Conservation (phyloP, 805 yeast genomes). For the Wickerhamiella azymoides region DNA sequence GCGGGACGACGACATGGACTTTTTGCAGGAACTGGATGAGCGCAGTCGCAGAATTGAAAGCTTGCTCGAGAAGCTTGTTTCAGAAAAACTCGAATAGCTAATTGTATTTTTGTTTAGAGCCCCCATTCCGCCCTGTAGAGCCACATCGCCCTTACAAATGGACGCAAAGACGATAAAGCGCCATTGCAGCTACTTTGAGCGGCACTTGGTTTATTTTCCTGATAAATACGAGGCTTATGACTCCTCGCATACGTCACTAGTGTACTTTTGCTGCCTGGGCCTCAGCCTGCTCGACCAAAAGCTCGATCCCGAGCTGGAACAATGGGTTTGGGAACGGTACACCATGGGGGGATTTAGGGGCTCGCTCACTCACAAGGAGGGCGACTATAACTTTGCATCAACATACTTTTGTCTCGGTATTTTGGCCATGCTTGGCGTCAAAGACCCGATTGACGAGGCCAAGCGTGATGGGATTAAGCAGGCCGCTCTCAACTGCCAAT, state of each 20-base stretch:
- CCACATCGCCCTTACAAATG: not conserved
- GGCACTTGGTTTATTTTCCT: conserved; percentile 16
- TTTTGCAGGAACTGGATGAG: conserved; percentile 7
- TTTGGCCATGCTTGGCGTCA: conserved; percentile 38
- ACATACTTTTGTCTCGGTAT: conserved; percentile 62
- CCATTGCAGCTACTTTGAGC: conserved; percentile 11
- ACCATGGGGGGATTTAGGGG: conserved; percentile 43
- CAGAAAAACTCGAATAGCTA: not conserved
- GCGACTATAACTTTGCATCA: conserved; percentile 53
- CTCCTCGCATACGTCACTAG: conserved; percentile 15
- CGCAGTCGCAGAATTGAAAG: conserved; percentile 7
- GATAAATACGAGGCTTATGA: conserved; percentile 12
- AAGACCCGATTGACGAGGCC: conserved; percentile 26
- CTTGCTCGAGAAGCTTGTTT: conserved; percentile 3
- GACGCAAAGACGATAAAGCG: not conserved
- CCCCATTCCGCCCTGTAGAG: not conserved
- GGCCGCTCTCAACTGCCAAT: conserved; percentile 50
- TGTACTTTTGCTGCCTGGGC: conserved; percentile 15
- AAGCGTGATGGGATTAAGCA: conserved; percentile 33
- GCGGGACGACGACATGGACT: conserved; percentile 2
- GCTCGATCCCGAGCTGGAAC: not conserved
- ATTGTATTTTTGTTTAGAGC: not conserved
- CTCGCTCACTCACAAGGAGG: conserved; percentile 35
- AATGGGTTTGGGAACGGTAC: conserved; percentile 1
- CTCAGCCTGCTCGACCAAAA: conserved; percentile 10